Conservation (phyloP, 768 basidiomycete species). For the Serpula lacrymans region DNA sequence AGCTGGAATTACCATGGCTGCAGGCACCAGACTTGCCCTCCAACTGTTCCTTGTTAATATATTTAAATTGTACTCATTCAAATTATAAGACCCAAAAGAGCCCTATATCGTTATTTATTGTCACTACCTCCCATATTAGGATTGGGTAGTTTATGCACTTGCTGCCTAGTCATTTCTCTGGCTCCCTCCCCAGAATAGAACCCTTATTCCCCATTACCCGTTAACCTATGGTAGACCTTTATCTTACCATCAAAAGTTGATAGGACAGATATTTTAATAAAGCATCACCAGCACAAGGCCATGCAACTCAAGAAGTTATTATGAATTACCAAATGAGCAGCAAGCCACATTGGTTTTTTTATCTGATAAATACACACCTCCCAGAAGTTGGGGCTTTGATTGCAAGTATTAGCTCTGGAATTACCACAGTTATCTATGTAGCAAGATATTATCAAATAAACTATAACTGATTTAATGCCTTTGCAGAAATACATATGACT, state of each 20-base stretch:
- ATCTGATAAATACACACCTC: conserved; percentile 73
- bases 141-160: conserved; percentile 37
- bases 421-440: conserved; percentile 81
- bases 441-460: conserved; percentile 75
- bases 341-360: conserved; percentile 67
- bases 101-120: conserved; percentile 43
- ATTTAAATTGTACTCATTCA: conserved; percentile 47
- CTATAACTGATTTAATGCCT: conserved; percentile 84
- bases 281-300: conserved; percentile 70
- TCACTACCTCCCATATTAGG: conserved; percentile 39
- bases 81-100: conserved; percentile 40
- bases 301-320: conserved; percentile 71
- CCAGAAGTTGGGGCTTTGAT: conserved; percentile 64
- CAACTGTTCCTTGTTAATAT: conserved; percentile 44
- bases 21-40: conserved; percentile 43
- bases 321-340: conserved; percentile 70
- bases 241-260: conserved; percentile 76
- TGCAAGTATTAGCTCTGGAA: conserved; percentile 77
- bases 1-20: conserved; percentile 34
- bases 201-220: conserved; percentile 76
- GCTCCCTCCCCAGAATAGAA: conserved; percentile 33
- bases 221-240: conserved; percentile 75
- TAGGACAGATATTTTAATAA: conserved; percentile 60
- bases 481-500: too few species aligned
- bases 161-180: conserved; percentile 36